Percentiles rank a stretch among this genome's conserved stretches.
phyloP scores from a whole-genome alignment of 805 yeast genomes.

The Grigorovia humatica region DNA sequence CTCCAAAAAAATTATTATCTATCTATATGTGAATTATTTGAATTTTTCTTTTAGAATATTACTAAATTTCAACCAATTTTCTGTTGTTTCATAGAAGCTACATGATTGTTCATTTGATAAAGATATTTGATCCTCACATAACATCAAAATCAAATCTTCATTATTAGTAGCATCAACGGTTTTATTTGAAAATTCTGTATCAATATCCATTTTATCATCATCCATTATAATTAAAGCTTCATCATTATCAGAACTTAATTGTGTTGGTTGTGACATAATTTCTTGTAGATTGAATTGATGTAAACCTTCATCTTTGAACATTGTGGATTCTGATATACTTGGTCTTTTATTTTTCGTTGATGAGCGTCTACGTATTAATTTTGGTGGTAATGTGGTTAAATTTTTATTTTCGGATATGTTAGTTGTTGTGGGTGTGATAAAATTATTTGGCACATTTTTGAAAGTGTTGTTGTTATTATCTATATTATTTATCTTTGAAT shows the following conservation, averaged over 20 bases:
- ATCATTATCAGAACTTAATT: slow-evolving; percentile 3
- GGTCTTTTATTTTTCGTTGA: slow-evolving; percentile 22
- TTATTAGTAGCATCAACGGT: neutral
- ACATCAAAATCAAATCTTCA: slow-evolving; percentile 10
- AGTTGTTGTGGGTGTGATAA: neutral
- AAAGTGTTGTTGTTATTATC: neutral
- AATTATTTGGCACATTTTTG: too few relatives aligned
- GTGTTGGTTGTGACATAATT: slow-evolving; percentile 20
- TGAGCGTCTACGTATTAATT: slow-evolving; percentile 20
- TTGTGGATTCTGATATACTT: slow-evolving; percentile 23
- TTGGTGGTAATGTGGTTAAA: neutral
- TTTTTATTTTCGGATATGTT: neutral
- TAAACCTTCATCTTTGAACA: slow-evolving; percentile 27
- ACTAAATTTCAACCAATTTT: slow-evolving; percentile 18
- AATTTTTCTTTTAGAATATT: slow-evolving; percentile 6
- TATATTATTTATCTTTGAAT: neutral
- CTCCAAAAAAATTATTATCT: too few relatives aligned
- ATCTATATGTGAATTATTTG: neutral
- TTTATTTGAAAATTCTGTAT: neutral
- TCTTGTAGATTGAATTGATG: slow-evolving; percentile 27
- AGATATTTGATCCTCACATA: slow-evolving; percentile 24
- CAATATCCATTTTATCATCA: slow-evolving; percentile 4
- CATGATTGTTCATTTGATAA: slow-evolving; percentile 12
- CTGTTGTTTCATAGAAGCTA: slow-evolving; percentile 15
- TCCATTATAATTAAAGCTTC: slow-evolving; percentile 1